These are phyloP conservation scores for Trichocomaceae sp. DNA, from an alignment of 2,329 filamentous ascomycete species.

Conservation along the genomic window DNA sequence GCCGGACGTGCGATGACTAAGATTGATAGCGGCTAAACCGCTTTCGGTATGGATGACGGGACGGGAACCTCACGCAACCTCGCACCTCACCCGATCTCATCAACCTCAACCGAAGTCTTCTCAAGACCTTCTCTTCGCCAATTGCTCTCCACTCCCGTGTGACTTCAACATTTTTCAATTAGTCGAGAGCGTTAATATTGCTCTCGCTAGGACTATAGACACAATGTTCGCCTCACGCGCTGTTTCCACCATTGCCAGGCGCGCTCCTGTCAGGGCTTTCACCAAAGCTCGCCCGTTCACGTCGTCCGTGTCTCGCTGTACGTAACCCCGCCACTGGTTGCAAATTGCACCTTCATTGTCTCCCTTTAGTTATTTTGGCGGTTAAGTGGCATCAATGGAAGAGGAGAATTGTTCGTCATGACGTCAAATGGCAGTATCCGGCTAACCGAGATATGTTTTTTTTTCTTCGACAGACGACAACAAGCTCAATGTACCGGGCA, in stretches of 20 bases:
- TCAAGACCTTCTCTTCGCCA: conserved; percentile 9
- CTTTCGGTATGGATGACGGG: conserved; percentile 11
- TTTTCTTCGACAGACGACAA: conserved; percentile 28
- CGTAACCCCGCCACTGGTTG: conserved; percentile 22
- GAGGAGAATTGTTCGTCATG: not conserved
- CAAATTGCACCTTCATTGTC: not conserved
- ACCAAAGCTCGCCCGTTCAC: conserved; percentile 39
- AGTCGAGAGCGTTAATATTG: not conserved
- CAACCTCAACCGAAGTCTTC: conserved; percentile 9
- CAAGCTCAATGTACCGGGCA: conserved; percentile 36
- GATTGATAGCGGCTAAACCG: conserved; percentile 8
- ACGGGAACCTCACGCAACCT: conserved; percentile 14
- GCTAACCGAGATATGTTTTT: conserved; percentile 4
- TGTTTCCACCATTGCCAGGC: conserved; percentile 41
- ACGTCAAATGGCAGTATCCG: not conserved
- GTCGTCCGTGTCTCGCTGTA: conserved; percentile 41
- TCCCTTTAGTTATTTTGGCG: not conserved
- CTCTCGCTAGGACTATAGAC: conserved; percentile 17
- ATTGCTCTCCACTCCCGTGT: conserved; percentile 9
- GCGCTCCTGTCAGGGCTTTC: conserved; percentile 37
- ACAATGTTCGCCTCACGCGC: conserved; percentile 45
- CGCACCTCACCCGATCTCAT: conserved; percentile 11
- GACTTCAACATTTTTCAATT: not conserved
- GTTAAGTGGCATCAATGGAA: not conserved
- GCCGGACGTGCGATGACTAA: conserved; percentile 2